Conservation (phyloP, 176 grass and related monocot genomes). For the Carex littledalei region DNA sequence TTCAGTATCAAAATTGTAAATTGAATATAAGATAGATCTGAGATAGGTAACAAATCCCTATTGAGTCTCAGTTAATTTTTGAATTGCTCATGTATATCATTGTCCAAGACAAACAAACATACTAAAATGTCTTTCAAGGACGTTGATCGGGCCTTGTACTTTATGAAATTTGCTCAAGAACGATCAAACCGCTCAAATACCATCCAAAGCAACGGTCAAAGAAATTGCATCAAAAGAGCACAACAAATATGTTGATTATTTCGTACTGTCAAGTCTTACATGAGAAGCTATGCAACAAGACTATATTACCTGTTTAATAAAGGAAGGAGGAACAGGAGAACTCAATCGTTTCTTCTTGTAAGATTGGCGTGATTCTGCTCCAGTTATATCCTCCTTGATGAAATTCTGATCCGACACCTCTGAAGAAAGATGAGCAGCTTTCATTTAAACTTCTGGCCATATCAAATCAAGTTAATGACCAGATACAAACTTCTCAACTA, state of each 20-base stretch:
- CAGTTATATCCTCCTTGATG: conserved; percentile 31
- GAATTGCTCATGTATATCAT: neutral
- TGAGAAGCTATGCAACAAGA: neutral
- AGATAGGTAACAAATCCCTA: neutral
- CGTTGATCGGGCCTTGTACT: neutral
- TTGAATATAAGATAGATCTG: neutral
- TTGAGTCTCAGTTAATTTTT: neutral
- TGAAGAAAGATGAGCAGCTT: conserved; percentile 47
- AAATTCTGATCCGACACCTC: conserved; percentile 93
- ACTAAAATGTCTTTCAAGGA: neutral
- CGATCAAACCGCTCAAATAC: too few relatives aligned
- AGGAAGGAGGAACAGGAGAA: neutral
- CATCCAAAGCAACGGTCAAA: neutral
- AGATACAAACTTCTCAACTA: conserved; percentile 9
- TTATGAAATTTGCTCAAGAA: too few relatives aligned
- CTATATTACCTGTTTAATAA: conserved; percentile 45
- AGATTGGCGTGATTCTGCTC: conserved; percentile 25
- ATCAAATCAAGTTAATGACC: conserved; percentile 29
- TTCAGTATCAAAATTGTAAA: neutral
- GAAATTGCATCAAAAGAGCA: neutral
- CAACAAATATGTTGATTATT: neutral
- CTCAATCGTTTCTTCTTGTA: conserved; percentile 35
- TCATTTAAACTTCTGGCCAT: conserved; percentile 45
- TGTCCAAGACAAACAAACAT: neutral
- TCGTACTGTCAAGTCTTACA: neutral